phyloP scores from a whole-genome alignment of 352 stramenopile species.

The Pythium insidiosum region DNA sequence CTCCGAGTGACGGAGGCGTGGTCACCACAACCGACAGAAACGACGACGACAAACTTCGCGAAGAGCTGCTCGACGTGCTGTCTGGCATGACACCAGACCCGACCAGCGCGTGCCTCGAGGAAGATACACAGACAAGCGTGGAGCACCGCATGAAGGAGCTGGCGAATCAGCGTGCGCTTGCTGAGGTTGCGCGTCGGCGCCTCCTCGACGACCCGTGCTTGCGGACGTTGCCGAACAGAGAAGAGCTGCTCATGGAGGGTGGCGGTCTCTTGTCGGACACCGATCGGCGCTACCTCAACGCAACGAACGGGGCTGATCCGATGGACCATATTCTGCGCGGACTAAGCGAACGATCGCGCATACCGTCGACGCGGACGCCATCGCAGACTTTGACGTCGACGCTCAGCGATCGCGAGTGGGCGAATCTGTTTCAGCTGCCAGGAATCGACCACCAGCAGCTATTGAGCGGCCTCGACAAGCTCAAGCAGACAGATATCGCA shows the following conservation, averaged over 20 bases:
- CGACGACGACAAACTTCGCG: constrained; percentile 9
- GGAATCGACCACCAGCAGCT: constrained; percentile 11
- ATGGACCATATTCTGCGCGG: constrained; percentile 15
- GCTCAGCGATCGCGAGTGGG: constrained; percentile 18
- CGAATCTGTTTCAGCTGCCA: constrained; percentile 13
- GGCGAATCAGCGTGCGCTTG: constrained; percentile 2
- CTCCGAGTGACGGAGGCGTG: no score
- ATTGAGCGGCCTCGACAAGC: constrained; percentile 9
- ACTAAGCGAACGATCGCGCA: no score
- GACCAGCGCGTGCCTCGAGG: not conserved
- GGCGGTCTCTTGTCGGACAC: no score
- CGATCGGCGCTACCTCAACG: constrained; percentile 8
- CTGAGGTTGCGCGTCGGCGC: constrained; percentile 5
- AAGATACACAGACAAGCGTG: not conserved
- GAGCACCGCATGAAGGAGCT: constrained; percentile 10
- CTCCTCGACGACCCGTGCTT: constrained; percentile 3
- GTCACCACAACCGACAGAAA: not conserved
- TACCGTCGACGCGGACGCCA: no score
- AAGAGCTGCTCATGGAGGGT: no score
- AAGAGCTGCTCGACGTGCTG: constrained; percentile 17
- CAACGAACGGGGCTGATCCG: constrained; percentile 6
- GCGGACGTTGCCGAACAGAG: constrained; percentile 7
- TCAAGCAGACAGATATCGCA: not conserved
- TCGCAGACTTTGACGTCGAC: no score
- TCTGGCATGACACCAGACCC: constrained; percentile 6